Evolutionary conservation across 2,329 filamentous ascomycete species (phyloP).

Genomic region (Xylaria multiplex): DNA sequence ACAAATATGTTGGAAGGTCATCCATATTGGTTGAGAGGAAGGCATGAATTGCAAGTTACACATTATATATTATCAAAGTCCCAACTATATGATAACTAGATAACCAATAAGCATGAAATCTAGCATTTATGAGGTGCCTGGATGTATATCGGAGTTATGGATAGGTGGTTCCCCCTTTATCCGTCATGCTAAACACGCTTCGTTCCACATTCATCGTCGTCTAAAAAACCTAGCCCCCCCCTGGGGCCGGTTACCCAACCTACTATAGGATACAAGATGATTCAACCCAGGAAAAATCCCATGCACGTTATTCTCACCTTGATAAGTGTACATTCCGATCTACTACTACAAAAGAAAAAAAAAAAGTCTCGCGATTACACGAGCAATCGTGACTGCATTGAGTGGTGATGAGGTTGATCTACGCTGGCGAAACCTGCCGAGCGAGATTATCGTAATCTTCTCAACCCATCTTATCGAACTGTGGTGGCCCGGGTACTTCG

Average conservation of each 20-base stretch:
- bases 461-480: conserved; percentile 36
- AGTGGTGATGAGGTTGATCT: background rate
- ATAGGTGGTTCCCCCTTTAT: background rate
- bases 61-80: conserved; percentile 24
- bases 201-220: conserved; percentile 19
- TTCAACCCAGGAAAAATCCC: background rate
- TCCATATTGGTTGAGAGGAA: no score
- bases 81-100: background rate
- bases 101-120: conserved; percentile 8
- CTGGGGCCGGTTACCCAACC: background rate
- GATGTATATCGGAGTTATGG: background rate
- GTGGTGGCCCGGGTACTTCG: conserved; percentile 39
- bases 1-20: no score
- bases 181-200: conserved; percentile 11
- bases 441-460: background rate
- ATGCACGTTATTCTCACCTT: background rate
- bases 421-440: background rate
- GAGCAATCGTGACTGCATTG: background rate
- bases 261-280: conserved; percentile 8
- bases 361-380: background rate
- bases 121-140: conserved; percentile 5
- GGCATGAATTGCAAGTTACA: background rate
- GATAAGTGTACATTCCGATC: conserved; percentile 6
- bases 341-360: background rate
- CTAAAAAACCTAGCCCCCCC: background rate